phyloP scores from a whole-genome alignment of 768 basidiomycete genomes.

The Xerocomellus intermedius region DNA sequence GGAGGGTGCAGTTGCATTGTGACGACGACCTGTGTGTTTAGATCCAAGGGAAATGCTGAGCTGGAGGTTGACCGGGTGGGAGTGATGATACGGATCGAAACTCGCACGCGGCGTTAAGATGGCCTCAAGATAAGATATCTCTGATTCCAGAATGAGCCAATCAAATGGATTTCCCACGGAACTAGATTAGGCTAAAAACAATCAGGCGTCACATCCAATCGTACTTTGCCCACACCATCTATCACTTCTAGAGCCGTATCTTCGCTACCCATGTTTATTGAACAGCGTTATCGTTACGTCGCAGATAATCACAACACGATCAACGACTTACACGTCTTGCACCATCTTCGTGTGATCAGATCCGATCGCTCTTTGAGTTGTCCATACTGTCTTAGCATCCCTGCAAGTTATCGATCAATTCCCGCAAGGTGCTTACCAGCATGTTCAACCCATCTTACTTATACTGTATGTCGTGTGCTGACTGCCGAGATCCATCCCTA shows the following conservation, averaged over 20 bases:
- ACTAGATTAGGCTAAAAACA: constrained; percentile 23
- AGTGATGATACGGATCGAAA: not conserved
- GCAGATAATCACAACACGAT: not conserved
- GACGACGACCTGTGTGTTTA: not conserved
- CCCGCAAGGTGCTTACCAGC: constrained; percentile 31
- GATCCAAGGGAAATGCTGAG: not conserved
- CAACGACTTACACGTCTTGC: constrained; percentile 30
- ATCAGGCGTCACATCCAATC: constrained; percentile 18
- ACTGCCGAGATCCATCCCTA: constrained; percentile 29
- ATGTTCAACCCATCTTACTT: constrained; percentile 25
- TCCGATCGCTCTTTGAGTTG: constrained; percentile 33
- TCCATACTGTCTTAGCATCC: constrained; percentile 22
- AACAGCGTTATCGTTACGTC: not conserved
- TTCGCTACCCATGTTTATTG: constrained; percentile 31
- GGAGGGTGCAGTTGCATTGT: not conserved
- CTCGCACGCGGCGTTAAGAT: constrained; percentile 5
- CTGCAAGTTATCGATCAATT: constrained; percentile 21
- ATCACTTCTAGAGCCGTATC: constrained; percentile 26
- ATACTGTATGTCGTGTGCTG: constrained; percentile 33
- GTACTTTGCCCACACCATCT: constrained; percentile 25
- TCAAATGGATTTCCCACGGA: constrained; percentile 5
- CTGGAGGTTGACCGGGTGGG: not conserved
- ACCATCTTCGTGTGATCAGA: constrained; percentile 36
- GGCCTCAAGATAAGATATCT: constrained; percentile 7
- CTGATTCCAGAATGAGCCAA: no score